Percentiles rank a stretch among this genome's conserved stretches.
Evolutionary conservation across 1,284 basidiomycete species (phyloP).

Genomic region (Papiliotrema laurentii): DNA sequence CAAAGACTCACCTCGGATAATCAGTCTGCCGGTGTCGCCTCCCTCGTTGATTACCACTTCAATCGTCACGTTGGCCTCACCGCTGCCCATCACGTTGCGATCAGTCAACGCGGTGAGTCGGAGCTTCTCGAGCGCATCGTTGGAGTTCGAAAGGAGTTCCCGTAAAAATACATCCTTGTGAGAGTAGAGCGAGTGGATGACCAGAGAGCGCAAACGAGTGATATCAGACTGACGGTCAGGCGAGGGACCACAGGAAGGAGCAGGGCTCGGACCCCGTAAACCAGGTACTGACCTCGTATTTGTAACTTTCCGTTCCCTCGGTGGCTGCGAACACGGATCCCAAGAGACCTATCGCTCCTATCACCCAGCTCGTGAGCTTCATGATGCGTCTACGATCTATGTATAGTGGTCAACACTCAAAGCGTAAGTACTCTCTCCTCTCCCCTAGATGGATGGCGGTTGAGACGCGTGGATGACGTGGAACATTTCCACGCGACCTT

Average conservation of each 20-base stretch:
- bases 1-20: slow-evolving; percentile 63
- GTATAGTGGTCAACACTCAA: background rate
- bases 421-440: too few relatives aligned
- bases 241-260: too few relatives aligned
- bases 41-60: slow-evolving; percentile 63
- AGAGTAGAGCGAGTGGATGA: slow-evolving; percentile 62
- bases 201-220: slow-evolving; percentile 80
- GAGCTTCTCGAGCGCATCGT: slow-evolving; percentile 91
- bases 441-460: too few relatives aligned
- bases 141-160: slow-evolving; percentile 88
- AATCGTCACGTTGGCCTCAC: slow-evolving; percentile 76
- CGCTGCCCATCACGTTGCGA: slow-evolving; percentile 57
- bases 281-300: slow-evolving; percentile 64
- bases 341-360: slow-evolving; percentile 46
- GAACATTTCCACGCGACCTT: slow-evolving; percentile 1
- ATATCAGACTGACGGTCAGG: slow-evolving; percentile 73
- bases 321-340: slow-evolving; percentile 55
- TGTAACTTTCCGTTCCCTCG: slow-evolving; percentile 53
- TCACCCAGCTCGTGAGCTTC: slow-evolving; percentile 18
- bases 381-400: slow-evolving; percentile 8
- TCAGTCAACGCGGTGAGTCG: slow-evolving; percentile 79
- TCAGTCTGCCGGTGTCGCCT: slow-evolving; percentile 63
- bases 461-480: background rate
- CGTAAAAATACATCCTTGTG: slow-evolving; percentile 85
- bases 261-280: background rate